Evolutionary conservation across 345 rosid species (phyloP), one percentile per base, ranked within the genome.

Genomic region (Dovyalis caffra): DNA sequence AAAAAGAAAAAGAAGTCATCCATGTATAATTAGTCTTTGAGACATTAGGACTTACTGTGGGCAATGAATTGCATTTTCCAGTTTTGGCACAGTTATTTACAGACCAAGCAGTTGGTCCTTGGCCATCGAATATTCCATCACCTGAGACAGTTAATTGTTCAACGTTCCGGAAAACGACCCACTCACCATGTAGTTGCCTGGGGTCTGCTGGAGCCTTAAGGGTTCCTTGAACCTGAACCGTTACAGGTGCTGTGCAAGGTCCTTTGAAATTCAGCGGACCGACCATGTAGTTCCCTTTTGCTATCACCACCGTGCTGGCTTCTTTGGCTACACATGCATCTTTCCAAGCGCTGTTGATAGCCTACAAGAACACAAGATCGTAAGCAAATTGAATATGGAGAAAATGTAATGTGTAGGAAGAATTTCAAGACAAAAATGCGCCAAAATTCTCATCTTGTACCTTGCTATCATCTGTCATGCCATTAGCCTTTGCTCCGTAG

Each of bases 81-180:
- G 65, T 65, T 47, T 73, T 71, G 1, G 49, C 47, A 35, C 90
- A 85, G 18, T 78, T 68, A 40, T 79, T 76, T 26, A 56, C n/a
- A 25, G 77, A 70, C 88, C 88, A 87, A 67, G 78, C 88, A 3
- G 0, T 0, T 6, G 72, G 5, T 64, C 92, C 92, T 78, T 79
- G 84, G 10, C 90, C 90, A 15, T 88, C 89, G 68, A 87, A 77
- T 3, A 79, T 67, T 34, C 88, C 88, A 23, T 77, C 74, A 0
- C 90, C 90, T 0, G 43, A 60, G 12, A 85, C 29, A 20, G 49
- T 72, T 10, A 83, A 43, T 6, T 37, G 4, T 23, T 77, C 70
- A 20, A 83, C 23, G 31, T 74, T 1, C 1, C 37, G 0, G 18
- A 83, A 38, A 47, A 58, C 20, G 56, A 80, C 23, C 86, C 81